These are phyloP conservation scores for Entophlyctis luteolus DNA, from an alignment of 192 early-diverging fungal genomes.

Conservation along the genomic window DNA sequence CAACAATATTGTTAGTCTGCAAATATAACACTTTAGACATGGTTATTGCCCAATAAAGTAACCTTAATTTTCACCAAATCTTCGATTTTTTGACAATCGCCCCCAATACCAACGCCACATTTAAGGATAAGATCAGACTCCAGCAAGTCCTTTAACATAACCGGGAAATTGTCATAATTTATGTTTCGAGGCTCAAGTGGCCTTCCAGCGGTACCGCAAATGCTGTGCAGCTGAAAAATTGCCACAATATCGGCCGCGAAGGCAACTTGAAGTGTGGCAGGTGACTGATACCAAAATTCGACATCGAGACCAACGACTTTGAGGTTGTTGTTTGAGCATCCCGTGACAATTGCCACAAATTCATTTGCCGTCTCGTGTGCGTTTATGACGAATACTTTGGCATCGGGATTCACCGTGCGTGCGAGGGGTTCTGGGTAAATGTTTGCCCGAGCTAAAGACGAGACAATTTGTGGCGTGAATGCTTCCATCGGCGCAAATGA, in stretches of 20 bases:
- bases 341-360: background rate
- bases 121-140: background rate
- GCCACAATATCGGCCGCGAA: conserved; percentile 16
- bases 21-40: background rate
- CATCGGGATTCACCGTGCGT: background rate
- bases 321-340: background rate
- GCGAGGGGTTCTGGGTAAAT: background rate
- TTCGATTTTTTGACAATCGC: background rate
- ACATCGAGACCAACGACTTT: conserved; percentile 21
- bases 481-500: too few relatives aligned
- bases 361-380: background rate
- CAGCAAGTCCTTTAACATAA: background rate
- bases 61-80: background rate
- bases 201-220: background rate
- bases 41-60: background rate
- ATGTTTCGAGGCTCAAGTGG: background rate
- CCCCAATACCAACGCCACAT: conserved; percentile 5
- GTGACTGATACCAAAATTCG: background rate
- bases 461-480: background rate
- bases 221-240: conserved; percentile 4
- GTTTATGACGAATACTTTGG: conserved; percentile 8
- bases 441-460: background rate
- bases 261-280: conserved; percentile 22
- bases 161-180: background rate
- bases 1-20: conserved; percentile 2